Percentiles rank a stretch among this genome's conserved stretches.
These are phyloP conservation scores for Hordeum marinum DNA, from an alignment of 176 grass and related monocot species.

Conservation along the genomic window DNA sequence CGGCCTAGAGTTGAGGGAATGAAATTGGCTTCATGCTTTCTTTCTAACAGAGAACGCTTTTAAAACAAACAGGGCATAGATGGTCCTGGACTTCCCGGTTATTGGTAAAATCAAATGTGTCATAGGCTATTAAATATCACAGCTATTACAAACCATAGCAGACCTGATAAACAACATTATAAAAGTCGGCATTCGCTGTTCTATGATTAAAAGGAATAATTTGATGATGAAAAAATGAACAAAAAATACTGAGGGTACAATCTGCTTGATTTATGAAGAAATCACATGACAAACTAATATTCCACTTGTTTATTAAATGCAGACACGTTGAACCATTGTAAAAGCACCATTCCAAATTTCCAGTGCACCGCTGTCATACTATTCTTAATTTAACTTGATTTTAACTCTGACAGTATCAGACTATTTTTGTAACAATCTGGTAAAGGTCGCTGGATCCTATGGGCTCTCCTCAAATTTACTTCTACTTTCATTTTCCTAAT, in stretches of 20 bases:
- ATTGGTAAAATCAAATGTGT: conserved; percentile 11
- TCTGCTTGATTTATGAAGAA: not conserved
- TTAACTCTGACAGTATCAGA: not conserved
- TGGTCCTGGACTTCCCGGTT: not conserved
- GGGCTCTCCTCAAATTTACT: not conserved
- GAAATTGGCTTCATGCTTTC: not conserved
- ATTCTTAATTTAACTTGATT: not conserved
- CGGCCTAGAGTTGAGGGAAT: not conserved
- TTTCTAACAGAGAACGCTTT: not conserved
- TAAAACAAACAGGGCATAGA: not conserved
- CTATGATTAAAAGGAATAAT: not conserved
- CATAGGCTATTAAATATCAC: not conserved
- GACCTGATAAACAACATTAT: not conserved
- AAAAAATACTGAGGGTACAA: conserved; percentile 4
- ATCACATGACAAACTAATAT: conserved; percentile 3
- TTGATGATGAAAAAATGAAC: conserved; percentile 10
- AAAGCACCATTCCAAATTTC: not conserved
- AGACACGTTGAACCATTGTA: not conserved
- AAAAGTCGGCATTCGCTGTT: not conserved
- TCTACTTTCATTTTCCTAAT: not conserved
- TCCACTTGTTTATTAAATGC: not conserved
- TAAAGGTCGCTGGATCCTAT: not conserved
- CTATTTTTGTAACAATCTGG: not conserved
- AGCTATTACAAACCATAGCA: not conserved
- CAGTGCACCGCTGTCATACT: not conserved